Evolutionary conservation across 495 filamentous ascomycete species (phyloP).

Genomic region (Ascodesmis nigricans): DNA sequence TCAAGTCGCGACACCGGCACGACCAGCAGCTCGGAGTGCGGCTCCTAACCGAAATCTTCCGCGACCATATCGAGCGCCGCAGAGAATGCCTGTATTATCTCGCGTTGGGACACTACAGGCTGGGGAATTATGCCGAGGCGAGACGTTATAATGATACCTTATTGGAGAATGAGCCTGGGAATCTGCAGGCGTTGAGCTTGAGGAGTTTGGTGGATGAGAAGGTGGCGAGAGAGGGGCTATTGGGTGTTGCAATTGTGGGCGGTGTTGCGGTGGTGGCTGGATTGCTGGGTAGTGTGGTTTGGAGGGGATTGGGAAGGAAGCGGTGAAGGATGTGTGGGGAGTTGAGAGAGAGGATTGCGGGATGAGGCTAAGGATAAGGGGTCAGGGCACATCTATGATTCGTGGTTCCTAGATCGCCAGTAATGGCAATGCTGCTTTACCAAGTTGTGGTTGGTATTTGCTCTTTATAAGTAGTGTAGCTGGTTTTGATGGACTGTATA

Average conservation of each 20-base stretch:
- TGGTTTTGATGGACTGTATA: no score
- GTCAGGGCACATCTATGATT: no score
- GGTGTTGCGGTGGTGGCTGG: conserved; percentile 82
- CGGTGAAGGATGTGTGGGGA: conserved; percentile 14
- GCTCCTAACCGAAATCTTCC: conserved; percentile 90
- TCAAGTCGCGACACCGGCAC: conserved; percentile 60
- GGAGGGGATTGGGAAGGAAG: conserved; percentile 44
- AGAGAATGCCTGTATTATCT: conserved; percentile 97
- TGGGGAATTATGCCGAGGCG: conserved; percentile 91
- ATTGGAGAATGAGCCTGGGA: conserved; percentile 68
- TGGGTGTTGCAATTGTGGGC: conserved; percentile 92
- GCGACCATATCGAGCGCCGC: conserved; percentile 67
- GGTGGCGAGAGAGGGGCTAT: conserved; percentile 73
- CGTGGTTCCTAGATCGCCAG: no score
- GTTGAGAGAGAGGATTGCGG: no score
- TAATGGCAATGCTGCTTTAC: no score
- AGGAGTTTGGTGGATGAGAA: conserved; percentile 79
- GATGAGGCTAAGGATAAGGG: no score
- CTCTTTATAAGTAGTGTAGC: no score
- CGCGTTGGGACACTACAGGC: conserved; percentile 87
- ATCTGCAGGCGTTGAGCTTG: conserved; percentile 72
- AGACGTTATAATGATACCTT: conserved; percentile 82
- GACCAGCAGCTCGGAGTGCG: conserved; percentile 93
- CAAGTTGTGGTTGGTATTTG: no score
- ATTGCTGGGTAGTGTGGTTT: conserved; percentile 68